Evolutionary conservation across 352 stramenopile genomes (phyloP).

Genomic region (Peronosclerospora sorghi): DNA sequence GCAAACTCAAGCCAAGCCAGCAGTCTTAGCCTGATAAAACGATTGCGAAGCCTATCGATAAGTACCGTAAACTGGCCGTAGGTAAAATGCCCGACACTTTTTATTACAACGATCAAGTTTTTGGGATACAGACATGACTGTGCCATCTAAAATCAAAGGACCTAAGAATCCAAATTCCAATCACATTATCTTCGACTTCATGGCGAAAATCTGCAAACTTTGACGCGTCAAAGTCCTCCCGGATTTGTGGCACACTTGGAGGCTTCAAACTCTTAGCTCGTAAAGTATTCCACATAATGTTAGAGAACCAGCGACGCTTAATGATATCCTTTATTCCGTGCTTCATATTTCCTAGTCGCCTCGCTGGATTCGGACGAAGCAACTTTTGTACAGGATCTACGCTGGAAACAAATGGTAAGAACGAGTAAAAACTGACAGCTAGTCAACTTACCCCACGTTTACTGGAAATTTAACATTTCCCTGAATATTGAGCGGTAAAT

Average conservation of each 20-base stretch:
- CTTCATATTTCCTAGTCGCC: conserved; percentile 74
- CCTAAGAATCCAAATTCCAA: conserved; percentile 68
- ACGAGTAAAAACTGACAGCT: neutral
- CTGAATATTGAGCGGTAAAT: conserved; percentile 87
- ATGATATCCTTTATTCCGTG: conserved; percentile 78
- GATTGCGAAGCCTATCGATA: conserved; percentile 62
- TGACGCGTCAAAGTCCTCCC: conserved; percentile 65
- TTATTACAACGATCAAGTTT: neutral
- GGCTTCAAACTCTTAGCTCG: conserved; percentile 50
- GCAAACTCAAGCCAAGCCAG: conserved; percentile 32
- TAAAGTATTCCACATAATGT: conserved; percentile 57
- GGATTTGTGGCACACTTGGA: conserved; percentile 62
- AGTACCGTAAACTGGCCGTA: conserved; percentile 72
- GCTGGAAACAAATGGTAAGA: conserved; percentile 22
- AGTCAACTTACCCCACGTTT: conserved; percentile 51
- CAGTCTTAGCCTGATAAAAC: conserved; percentile 51
- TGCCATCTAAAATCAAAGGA: no score
- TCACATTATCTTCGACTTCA: conserved; percentile 56
- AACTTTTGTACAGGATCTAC: conserved; percentile 86
- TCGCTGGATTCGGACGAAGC: conserved; percentile 62
- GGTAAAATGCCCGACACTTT: conserved; percentile 36
- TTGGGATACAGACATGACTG: no score
- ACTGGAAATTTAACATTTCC: conserved; percentile 79
- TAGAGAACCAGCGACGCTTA: conserved; percentile 74
- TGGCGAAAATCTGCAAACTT: conserved; percentile 76